These are phyloP conservation scores for Aspergillus incahuasiensis DNA, from an alignment of 495 filamentous ascomycete genomes.

Conservation along the genomic window DNA sequence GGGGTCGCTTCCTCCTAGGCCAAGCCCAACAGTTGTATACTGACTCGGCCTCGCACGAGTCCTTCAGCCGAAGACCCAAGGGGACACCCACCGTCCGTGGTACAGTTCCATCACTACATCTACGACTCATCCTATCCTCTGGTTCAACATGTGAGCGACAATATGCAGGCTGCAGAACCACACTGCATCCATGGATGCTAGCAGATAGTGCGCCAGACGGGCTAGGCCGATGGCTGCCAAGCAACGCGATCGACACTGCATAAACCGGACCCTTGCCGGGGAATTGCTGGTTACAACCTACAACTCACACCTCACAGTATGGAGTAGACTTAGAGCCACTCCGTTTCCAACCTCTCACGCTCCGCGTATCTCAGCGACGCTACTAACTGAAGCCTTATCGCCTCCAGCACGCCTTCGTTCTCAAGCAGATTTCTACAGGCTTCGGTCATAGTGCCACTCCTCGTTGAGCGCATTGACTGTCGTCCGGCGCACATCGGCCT, in stretches of 20 bases:
- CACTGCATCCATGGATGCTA: background rate
- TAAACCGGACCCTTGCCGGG: background rate
- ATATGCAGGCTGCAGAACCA: background rate
- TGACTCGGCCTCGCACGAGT: background rate
- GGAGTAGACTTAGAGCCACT: too few relatives aligned
- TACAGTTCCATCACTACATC: background rate
- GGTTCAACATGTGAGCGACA: background rate
- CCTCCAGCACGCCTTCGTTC: too few relatives aligned
- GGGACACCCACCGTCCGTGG: background rate
- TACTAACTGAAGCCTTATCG: too few relatives aligned
- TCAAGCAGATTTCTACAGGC: too few relatives aligned
- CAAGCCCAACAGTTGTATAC: background rate
- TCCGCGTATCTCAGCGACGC: too few relatives aligned
- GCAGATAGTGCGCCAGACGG: background rate
- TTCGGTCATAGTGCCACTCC: too few relatives aligned
- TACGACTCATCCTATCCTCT: background rate
- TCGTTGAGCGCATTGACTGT: too few relatives aligned
- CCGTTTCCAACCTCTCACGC: too few relatives aligned
- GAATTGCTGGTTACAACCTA: too few relatives aligned
- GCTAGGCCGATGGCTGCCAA: background rate
- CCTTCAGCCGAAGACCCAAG: background rate
- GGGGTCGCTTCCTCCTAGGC: background rate
- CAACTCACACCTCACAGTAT: too few relatives aligned
- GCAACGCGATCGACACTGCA: background rate
- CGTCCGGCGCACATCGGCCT: too few relatives aligned